Evolutionary conservation across 2,329 filamentous ascomycete genomes (phyloP), one percentile per base, ranked within the genome.

Genomic region (Penicillium sp.): DNA sequence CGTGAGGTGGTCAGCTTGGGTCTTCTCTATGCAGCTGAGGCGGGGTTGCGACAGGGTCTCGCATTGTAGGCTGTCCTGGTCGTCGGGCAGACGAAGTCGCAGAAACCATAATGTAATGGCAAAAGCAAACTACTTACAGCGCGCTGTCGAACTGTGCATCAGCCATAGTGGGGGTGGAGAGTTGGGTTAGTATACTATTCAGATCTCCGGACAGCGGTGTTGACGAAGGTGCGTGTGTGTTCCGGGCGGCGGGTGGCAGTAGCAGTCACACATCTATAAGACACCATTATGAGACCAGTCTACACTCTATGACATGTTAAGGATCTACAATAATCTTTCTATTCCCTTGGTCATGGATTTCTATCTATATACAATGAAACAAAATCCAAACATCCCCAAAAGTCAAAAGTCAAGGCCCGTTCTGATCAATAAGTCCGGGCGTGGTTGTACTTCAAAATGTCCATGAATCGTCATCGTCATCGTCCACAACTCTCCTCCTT

Each of bases 131-230:
- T 45, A 67, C 70, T 68, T 66, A 76, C 74, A 76, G 68, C 43
- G 74, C 74, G 54, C 73, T 75, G 55, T 76, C 74, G 53, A 75
- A 75, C 63, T 76, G 74, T 56, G 68, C 65, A 56, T 76, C 73
- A 37, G 68, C 69, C 69, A 72, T 72, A 55, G 46, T 66, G 59
- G 57, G 37, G 49, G 46, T 42, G 40, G 43, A 40, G 50, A 42
- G 47, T 42, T 54, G 40, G 42, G 29, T 50, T 42, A 47, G 49
- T 51, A 45, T 61, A 56, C 50, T 56, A 49, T 57, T 29, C 32
- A 47, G 52, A 34, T 39, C 32, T 37, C 32, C 29, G 48, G 40
- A 38, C 44, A 44, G 44, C 37, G 49, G 47, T 55, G 55, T 55
- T 59, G 50, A 50, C 28, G 46, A 50, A 58, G 54, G 56, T 58